Percentiles rank a stretch among this genome's conserved stretches.
Evolutionary conservation across 176 grass and related monocot species (phyloP).

Genomic region (Puccinellia tenuiflora): DNA sequence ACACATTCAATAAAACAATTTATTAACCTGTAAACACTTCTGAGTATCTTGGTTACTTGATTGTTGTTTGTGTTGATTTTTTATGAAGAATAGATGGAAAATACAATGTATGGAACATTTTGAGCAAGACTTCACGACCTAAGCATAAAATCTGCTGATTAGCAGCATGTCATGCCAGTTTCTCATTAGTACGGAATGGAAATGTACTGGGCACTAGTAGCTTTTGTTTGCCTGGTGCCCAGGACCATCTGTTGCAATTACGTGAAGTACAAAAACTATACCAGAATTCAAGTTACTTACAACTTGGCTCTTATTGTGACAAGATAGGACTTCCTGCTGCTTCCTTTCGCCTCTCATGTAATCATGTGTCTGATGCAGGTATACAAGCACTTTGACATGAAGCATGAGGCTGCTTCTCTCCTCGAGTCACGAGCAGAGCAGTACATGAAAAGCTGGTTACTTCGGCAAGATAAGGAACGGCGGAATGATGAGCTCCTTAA

Average conservation of each 20-base stretch:
- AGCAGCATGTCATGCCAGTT: conserved; percentile 14
- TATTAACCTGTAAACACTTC: background rate
- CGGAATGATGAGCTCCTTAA: conserved; percentile 72
- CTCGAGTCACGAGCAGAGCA: conserved; percentile 70
- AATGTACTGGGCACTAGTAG: background rate
- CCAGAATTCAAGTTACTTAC: background rate
- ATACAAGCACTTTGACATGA: conserved; percentile 94
- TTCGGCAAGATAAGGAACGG: conserved; percentile 59
- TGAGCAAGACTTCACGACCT: background rate
- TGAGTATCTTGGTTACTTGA: background rate
- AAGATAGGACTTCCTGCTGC: background rate
- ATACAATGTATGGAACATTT: background rate
- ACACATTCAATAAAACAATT: background rate
- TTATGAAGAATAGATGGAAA: background rate
- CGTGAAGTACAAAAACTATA: background rate
- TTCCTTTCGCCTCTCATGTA: background rate
- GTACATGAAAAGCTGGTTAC: conserved; percentile 74
- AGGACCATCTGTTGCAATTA: background rate
- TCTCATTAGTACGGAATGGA: background rate
- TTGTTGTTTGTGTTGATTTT: background rate
- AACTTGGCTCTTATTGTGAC: conserved; percentile 7
- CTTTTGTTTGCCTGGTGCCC: background rate
- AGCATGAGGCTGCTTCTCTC: conserved; percentile 84
- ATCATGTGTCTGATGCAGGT: conserved; percentile 45
- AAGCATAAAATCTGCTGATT: conserved; percentile 19